Evolutionary conservation across 495 filamentous ascomycete species (phyloP).

Genomic region (Glonium stellatum): DNA sequence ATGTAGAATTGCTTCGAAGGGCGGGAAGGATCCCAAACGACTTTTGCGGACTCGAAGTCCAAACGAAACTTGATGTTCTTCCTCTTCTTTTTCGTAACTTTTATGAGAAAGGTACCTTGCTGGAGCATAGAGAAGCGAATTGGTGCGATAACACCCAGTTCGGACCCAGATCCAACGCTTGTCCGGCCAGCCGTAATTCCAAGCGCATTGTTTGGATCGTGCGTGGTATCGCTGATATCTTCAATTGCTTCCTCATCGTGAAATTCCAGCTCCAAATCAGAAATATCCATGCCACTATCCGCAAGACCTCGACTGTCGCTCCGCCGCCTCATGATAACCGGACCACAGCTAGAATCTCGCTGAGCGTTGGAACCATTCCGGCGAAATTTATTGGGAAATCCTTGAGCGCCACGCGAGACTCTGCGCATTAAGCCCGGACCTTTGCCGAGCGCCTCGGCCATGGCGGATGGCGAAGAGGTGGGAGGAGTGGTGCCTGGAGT

Average conservation of each 20-base stretch:
- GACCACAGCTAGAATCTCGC: slow-evolving; percentile 79
- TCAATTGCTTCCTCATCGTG: slow-evolving; percentile 56
- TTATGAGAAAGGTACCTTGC: slow-evolving; percentile 66
- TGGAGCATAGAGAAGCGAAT: slow-evolving; percentile 64
- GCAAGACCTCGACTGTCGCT: slow-evolving; percentile 75
- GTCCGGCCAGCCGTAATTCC: slow-evolving; percentile 32
- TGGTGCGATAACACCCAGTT: slow-evolving; percentile 56
- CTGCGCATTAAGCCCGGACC: slow-evolving; percentile 57
- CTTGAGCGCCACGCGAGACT: slow-evolving; percentile 58
- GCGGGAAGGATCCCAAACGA: slow-evolving; percentile 76
- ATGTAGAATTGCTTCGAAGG: slow-evolving; percentile 80
- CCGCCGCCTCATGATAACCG: slow-evolving; percentile 75
- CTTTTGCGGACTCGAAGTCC: slow-evolving; percentile 72
- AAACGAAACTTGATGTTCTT: slow-evolving; percentile 70
- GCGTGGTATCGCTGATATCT: slow-evolving; percentile 41
- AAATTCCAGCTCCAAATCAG: slow-evolving; percentile 47
- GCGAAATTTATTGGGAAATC: slow-evolving; percentile 56
- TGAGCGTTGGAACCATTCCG: slow-evolving; percentile 65
- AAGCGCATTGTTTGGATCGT: slow-evolving; percentile 32
- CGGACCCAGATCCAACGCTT: slow-evolving; percentile 22
- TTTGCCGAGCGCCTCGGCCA: slow-evolving; percentile 46
- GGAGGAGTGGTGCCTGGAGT: slow-evolving; percentile 8
- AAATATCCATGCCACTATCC: slow-evolving; percentile 40
- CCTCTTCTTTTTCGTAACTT: slow-evolving; percentile 74
- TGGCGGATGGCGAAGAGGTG: slow-evolving; percentile 26